Evolutionary conservation across 495 filamentous ascomycete species (phyloP), one percentile per base, ranked within the genome.

Genomic region (Glarea lozoyensis): DNA sequence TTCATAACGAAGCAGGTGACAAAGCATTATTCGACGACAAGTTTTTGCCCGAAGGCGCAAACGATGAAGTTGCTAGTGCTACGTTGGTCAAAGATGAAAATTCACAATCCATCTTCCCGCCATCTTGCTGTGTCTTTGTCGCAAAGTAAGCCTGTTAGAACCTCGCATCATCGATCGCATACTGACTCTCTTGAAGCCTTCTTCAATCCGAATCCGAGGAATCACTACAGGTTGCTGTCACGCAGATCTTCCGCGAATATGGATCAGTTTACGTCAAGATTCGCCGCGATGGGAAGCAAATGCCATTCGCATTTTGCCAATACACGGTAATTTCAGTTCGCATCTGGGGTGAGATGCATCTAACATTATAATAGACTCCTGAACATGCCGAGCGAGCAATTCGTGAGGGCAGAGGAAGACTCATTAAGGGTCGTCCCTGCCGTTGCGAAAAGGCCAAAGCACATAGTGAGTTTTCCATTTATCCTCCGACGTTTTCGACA

Each of bases 241-340:
- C 65, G 10, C 50, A 60, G 10, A 60, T 59, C 15, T 81, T 81
- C 54, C 57, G 58, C 16, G 48, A 52, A 15, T 81, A 60, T 49
- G 78, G 78, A 13, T 59, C 59, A 7, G 70, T 76, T 33, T 80
- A 66, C 42, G 75, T 79, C 38, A 82, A 82, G 62, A 77, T 82
- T 33, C 67, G 71, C 19, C 73, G 76, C 10, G 78, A 78, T 50
- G 37, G 29, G 18, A 61, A 60, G 18, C 60, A 69, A 32, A 80
- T 80, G 73, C 78, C 78, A 0, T 81, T 71, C 46, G 78, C 78
- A 1, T 82, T 82, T 48, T 70, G 64, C 42, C 77, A 81, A 55
- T 82, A 65, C 44, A 76, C 70, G 10, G 76, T 78, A 55, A 60
- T 69, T 61, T 11, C 20, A 23, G 13, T 37, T 18, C 27, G 35